Base-by-base conservation (phyloP, 306 rosid species). In the Canavalia ensiformis region DNA sequence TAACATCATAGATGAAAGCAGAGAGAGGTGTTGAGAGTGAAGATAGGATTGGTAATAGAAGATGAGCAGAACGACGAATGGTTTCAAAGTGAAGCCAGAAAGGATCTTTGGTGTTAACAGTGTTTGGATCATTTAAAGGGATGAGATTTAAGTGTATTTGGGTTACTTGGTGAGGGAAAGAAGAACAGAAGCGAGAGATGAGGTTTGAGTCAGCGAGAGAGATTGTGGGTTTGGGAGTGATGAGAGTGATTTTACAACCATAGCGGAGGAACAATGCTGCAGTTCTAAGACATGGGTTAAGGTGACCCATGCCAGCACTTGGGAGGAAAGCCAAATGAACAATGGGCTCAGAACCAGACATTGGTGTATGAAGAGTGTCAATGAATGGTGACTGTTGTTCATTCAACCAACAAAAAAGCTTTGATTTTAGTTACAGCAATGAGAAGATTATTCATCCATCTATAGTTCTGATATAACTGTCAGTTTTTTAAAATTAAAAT, bases 271-370 rank as follows among this genome's bases (percentile, higher is more conserved):
- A 87, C 30, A 28, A 1, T 0, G 88, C 10, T 0, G 88, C 90
- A 0, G 76, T 55, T 9, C 86, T 62, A 0, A 83, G 91, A 41
- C 76, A 84, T 33, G 88, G 88, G 8, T 75, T 79, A 0, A 87
- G 76, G 6, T 87, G 95, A 9, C 90, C 91, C 84, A 89, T 78
- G 11, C 91, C 88, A 25, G 92, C 84, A 62, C 80, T 80, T 4
- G 91, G 90, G 47, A 89, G 67, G 6, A 91, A 76, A 42, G 80
- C 88, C 4, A 89, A 64, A 9, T 91, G 91, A 47, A 29, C 29
- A 6, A 49, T 9, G 4, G 66, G 6, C 11, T 10, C 74, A 2
- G 63, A 31, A 44, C 2, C 37, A 68, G 56, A 49, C 66, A 67
- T 66, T 30, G 35, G 0, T 64, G 2, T 63, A 29, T 37, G 41